phyloP scores from a whole-genome alignment of 169 alveolate genomes.

The Plasmodium relictum region DNA sequence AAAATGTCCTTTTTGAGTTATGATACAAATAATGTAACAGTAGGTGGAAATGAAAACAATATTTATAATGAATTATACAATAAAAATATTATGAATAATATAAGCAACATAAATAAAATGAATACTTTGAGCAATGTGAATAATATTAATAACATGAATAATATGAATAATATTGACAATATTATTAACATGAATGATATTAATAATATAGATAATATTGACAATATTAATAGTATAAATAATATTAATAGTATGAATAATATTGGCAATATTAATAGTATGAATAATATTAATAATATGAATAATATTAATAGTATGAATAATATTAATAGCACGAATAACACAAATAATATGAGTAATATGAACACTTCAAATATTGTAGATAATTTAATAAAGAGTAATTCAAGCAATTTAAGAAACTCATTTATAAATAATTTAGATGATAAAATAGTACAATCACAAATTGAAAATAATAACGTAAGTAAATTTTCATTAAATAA shows the following conservation, averaged over 20 bases:
- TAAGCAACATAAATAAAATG: background rate
- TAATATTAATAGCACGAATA: no score
- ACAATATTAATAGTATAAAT: background rate
- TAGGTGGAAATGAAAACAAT: no score
- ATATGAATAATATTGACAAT: background rate
- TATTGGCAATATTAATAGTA: background rate
- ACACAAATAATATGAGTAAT: no score
- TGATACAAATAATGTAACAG: no score
- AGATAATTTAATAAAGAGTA: background rate
- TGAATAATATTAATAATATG: no score
- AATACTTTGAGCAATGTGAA: background rate
- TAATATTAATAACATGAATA: background rate
- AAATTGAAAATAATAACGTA: background rate
- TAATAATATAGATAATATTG: background rate
- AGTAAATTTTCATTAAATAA: background rate
- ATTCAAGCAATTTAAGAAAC: background rate
- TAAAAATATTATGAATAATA: background rate
- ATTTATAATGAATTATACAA: no score
- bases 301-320: no score
- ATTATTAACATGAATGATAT: background rate
- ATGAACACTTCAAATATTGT: background rate
- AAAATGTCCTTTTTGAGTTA: no score
- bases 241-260: background rate
- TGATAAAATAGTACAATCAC: background rate
- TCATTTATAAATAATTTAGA: background rate